Evolutionary conservation across 371 early-diverging fungal species (phyloP).

Genomic region (Dichotomocladium elegans): DNA sequence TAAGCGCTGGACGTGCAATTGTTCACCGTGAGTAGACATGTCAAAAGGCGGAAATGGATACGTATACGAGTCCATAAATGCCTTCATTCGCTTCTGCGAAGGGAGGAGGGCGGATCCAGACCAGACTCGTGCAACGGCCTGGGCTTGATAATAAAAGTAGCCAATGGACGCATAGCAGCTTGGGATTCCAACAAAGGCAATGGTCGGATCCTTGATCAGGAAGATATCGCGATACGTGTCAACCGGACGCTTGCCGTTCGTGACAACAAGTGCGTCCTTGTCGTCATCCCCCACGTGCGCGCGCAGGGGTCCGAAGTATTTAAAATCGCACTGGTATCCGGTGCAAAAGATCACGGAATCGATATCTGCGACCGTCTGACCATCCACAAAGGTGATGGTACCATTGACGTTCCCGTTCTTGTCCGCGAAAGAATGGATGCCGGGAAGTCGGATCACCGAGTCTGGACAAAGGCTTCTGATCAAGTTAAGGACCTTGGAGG

Average conservation of each 20-base stretch:
- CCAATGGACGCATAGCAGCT: constrained; percentile 13
- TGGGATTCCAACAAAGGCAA: constrained; percentile 29
- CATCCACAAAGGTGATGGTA: constrained; percentile 51
- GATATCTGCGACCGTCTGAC: constrained; percentile 41
- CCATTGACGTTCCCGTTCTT: constrained; percentile 23
- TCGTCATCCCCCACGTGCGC: no score
- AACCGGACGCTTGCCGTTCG: constrained; percentile 13
- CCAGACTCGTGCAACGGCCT: constrained; percentile 38
- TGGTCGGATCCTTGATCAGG: constrained; percentile 29
- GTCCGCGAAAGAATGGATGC: constrained; percentile 20
- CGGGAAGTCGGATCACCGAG: constrained; percentile 12
- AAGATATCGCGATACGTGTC: constrained; percentile 33
- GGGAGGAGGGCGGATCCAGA: constrained; percentile 25
- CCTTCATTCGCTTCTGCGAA: constrained; percentile 13
- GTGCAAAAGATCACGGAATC: constrained; percentile 66
- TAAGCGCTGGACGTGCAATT: constrained; percentile 9
- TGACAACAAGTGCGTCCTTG: background rate
- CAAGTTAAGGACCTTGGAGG: constrained; percentile 14
- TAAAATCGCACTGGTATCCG: constrained; percentile 52
- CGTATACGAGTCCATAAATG: constrained; percentile 8
- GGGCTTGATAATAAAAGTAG: constrained; percentile 31
- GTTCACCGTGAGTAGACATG: constrained; percentile 1
- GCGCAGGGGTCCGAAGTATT: constrained; percentile 41
- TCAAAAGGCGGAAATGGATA: constrained; percentile 7
- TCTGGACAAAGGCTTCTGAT: constrained; percentile 18